Evolutionary conservation across 495 filamentous ascomycete genomes (phyloP).

Genomic region (Lasiosphaeris hirsuta): DNA sequence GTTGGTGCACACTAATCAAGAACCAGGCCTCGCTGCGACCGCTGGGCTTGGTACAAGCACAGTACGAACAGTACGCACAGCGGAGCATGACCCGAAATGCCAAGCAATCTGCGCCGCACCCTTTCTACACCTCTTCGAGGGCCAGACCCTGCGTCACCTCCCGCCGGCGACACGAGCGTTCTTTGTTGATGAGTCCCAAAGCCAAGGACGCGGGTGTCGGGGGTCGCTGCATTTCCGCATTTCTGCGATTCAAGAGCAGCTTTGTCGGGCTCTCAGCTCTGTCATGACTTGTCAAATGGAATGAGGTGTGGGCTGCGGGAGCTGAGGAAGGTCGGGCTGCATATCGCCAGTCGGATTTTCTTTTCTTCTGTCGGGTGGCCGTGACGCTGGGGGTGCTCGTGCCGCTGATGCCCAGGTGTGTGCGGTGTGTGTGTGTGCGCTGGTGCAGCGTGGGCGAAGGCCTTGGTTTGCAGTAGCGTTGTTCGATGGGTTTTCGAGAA

Average conservation of each 20-base stretch:
- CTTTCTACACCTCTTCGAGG: not conserved
- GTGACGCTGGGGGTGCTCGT: too few species aligned
- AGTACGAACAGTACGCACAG: too few species aligned
- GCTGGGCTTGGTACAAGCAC: too few species aligned
- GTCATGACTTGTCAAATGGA: not conserved
- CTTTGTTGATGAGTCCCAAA: not conserved
- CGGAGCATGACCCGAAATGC: too few species aligned
- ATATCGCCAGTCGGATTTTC: not conserved
- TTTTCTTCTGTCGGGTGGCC: not conserved
- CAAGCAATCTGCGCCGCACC: too few species aligned
- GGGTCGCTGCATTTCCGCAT: not conserved
- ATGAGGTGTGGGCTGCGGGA: not conserved
- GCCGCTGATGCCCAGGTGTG: too few species aligned
- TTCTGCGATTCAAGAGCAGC: not conserved
- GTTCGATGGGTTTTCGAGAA: slow-evolving; percentile 40
- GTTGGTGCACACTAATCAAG: too few species aligned
- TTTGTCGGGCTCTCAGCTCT: too few species aligned
- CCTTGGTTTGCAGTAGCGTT: slow-evolving; percentile 21
- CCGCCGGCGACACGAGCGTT: not conserved
- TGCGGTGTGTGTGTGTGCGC: too few species aligned
- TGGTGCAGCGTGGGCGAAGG: slow-evolving; percentile 10
- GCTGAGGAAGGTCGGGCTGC: not conserved
- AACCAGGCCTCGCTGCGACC: too few species aligned
- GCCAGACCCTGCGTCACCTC: not conserved
- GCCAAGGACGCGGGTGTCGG: not conserved